phyloP scores from a whole-genome alignment of 805 yeast species.

The Allodekkera sacchari region DNA sequence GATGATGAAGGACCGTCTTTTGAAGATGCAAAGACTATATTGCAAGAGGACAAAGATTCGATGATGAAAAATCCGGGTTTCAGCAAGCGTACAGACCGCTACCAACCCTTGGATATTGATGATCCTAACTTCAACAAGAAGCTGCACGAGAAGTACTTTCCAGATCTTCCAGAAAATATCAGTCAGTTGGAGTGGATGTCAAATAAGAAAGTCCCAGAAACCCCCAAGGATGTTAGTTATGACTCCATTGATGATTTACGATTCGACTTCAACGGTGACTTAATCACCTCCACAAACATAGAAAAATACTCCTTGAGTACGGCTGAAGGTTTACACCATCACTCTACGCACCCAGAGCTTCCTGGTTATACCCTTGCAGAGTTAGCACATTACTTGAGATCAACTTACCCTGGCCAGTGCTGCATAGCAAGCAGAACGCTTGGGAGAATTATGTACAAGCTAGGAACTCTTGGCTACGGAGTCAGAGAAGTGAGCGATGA shows the following conservation, averaged over 20 bases:
- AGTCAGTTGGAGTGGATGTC: slow-evolving; percentile 90
- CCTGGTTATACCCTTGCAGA: slow-evolving; percentile 92
- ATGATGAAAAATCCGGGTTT: slow-evolving; percentile 39
- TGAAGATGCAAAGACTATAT: slow-evolving; percentile 29
- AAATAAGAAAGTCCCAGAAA: slow-evolving; percentile 37
- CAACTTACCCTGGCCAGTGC: slow-evolving; percentile 77
- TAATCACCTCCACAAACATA: slow-evolving; percentile 37
- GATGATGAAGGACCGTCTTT: slow-evolving; percentile 32
- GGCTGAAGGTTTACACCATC: slow-evolving; percentile 77
- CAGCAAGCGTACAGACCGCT: slow-evolving; percentile 39
- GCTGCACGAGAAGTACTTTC: slow-evolving; percentile 77
- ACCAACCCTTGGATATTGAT: slow-evolving; percentile 41
- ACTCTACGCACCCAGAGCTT: slow-evolving; percentile 75
- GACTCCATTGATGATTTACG: slow-evolving; percentile 62
- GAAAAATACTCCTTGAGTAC: slow-evolving; percentile 6
- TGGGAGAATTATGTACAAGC: slow-evolving; percentile 78
- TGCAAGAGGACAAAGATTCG: slow-evolving; percentile 28
- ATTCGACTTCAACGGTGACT: slow-evolving; percentile 80
- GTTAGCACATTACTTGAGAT: slow-evolving; percentile 68
- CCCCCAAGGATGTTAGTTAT: slow-evolving; percentile 31
- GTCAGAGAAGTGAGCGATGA: slow-evolving; percentile 24
- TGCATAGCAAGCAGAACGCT: slow-evolving; percentile 78
- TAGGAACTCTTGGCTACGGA: slow-evolving; percentile 52
- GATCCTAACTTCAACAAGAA: slow-evolving; percentile 76
- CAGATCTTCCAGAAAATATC: slow-evolving; percentile 79